Base-by-base conservation (phyloP, 768 basidiomycete species). In the Boletellus sp. region DNA sequence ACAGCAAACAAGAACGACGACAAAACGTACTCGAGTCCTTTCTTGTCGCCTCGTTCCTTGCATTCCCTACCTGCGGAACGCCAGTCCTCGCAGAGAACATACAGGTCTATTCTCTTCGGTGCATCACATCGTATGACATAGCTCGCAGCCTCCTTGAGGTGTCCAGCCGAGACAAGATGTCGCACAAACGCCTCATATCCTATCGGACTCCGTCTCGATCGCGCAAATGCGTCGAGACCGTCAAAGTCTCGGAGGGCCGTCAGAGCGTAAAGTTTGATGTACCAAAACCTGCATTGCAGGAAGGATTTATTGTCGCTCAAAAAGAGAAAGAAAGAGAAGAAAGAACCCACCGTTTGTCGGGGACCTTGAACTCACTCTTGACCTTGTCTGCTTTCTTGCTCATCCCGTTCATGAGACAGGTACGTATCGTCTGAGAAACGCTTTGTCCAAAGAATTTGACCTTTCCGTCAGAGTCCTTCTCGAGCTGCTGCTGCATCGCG, bases 111-210 rank as follows among this genome's bases (percentile, higher is more conserved):
- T 20, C 93, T 77, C 57, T 82, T 84, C 22, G 82, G 84, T 1
- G 83, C 76, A 64, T 98, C 96, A 60, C 95, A 98, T 24, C 84
- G 82, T 2, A 84, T 68, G 19, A 98, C 89, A 62, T 87, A 98
- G 4, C 72, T 50, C 1, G 81, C 72, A 3, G 91, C 96, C 62
- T 95, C 88, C 61, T 81, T 89, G 23, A 68, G 60, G 64, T 86
- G 83, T 0, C 90, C 90, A 34, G 83, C 80, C 43, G 81, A 76
- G 24, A 90, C 79, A 33, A 96, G 77, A 56, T 90, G 83, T 33
- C 76, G 81, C 22, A 94, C 92, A 64, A 93, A 93, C 0, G 87
- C 78, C 63, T 97, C 94, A 62, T 95, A 98, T 1, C 96, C 95
- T 50, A 98, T 97, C 4, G 95, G 94, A 66, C 88, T 92, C 57